Evolutionary conservation across 2,329 filamentous ascomycete genomes (phyloP), one percentile per base, ranked within the genome.

Genomic region (Exophiala sp.): DNA sequence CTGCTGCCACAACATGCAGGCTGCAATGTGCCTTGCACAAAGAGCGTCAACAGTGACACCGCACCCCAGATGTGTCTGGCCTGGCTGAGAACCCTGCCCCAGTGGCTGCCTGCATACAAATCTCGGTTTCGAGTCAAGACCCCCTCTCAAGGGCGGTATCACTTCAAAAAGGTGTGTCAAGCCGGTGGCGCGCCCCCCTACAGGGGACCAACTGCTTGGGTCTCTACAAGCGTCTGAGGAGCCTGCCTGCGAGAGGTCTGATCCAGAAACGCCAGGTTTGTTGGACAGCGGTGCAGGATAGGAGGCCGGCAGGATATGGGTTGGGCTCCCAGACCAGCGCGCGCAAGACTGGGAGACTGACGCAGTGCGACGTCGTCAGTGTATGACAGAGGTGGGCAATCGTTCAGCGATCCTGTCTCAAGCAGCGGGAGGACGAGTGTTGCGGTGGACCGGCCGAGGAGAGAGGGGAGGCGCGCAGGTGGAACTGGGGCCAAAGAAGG

Each of bases 371-470:
- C 54, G 7, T 48, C n/a, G 30, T 19, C 19, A 3, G 19, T 34
- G 54, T 56, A 49, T 53, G 47, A 56, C 53, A 52, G 41, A 49
- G 50, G 49, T 29, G 40, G 43, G 22, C 44, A 41, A 44, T 44
- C 30, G 35, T 49, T 40, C 39, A 43, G 24, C 29, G 40, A 18
- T 45, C n/a, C 29, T 27, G 45, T 23, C 8, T 34, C 18, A 13
- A 29, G 29, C 16, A 29, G 32, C 19, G 21, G 32, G 43, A 35
- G 35, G 18, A 55, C 39, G 44, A 38, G 21, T 16, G 43, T 23
- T 22, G 48, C 23, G 13, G 37, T 37, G 16, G 18, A 18, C 34
- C 14, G 14, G 34, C 14, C 34, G 14, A 37, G n/a, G 7, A 18
- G 34, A 37, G 34, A 37, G 34, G 6, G n/a, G 34, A 18, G 13